Base-by-base conservation (phyloP, 176 grass and related monocot genomes). In the Poa annua region DNA sequence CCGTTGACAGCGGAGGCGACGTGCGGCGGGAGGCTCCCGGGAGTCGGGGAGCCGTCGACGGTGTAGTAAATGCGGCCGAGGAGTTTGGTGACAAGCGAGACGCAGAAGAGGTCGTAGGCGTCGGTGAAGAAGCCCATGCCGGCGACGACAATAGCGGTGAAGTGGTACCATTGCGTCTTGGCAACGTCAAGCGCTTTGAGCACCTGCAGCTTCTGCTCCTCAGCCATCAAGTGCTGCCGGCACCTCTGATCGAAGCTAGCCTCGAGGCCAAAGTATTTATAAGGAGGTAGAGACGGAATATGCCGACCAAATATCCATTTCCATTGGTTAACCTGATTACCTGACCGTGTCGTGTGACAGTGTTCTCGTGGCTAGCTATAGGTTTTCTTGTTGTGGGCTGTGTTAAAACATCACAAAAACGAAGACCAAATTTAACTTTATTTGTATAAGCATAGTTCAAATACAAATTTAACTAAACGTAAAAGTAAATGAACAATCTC, bases 61-160 rank as follows among this genome's bases (percentile, higher is more conserved):
- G 5, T 24, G 84, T 92, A 92, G 85, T 93, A 93, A 38, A 90
- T 1, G 59, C 88, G 91, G 8, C 91, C 88, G 7, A 93, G 85
- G 0, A 87, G 82, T 75, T 88, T 93, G 33, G 85, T 35, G 60
- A 96, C 83, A 16, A 92, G 78, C 19, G 85, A 86, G 66, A 95
- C 86, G 81, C 79, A 88, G 85, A 96, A 96, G 51, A 96, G 83
- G 54, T 96, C 93, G 45, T 96, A 96, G 0, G 90, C 86, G 24
- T 96, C 93, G 2, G 93, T 92, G 85, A 96, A 92, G 85, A 96
- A 96, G 26, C 93, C 93, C 93, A 96, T 96, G 51, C 90, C 93
- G 35, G 90, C 88, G 77, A 95, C 75, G 17, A 96, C 83, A 78
- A 96, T 96, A 22, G 93, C 85, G 76, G 80, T 78, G 76, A 96